These are phyloP conservation scores for Trichoderma brevicompactum DNA, from an alignment of 2,329 filamentous ascomycete genomes.

Conservation along the genomic window DNA sequence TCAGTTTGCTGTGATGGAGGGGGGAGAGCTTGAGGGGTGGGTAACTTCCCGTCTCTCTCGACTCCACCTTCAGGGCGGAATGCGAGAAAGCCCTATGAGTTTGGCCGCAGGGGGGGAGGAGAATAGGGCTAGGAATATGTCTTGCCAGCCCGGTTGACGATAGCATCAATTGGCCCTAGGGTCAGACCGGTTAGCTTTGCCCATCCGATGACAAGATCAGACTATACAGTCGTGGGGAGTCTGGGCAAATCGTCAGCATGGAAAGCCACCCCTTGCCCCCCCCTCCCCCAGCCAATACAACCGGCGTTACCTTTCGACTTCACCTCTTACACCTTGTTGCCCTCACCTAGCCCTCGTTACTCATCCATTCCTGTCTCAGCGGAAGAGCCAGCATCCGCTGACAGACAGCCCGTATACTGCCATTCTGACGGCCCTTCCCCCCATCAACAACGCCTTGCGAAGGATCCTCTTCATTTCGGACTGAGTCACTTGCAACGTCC, in stretches of 20 bases:
- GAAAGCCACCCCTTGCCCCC: constrained; percentile 10
- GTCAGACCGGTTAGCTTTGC: constrained; percentile 2
- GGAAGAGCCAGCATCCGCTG: constrained; percentile 17
- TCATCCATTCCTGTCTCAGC: constrained; percentile 4
- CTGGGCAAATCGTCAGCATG: constrained; percentile 17
- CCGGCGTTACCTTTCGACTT: neutral
- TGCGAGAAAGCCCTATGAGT: neutral
- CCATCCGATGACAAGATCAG: neutral
- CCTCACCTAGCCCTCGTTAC: neutral
- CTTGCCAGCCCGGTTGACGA: neutral
- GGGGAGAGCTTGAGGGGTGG: neutral
- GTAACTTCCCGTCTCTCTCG: neutral
- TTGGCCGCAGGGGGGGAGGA: neutral
- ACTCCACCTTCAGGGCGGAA: constrained; percentile 1
- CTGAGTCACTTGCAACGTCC: constrained; percentile 2
- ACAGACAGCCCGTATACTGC: constrained; percentile 12
- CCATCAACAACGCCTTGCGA: constrained; percentile 22
- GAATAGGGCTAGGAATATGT: neutral
- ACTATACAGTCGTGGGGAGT: constrained; percentile 10
- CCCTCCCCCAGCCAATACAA: neutral
- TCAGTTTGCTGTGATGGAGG: neutral
- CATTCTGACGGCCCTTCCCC: neutral
- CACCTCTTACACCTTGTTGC: neutral
- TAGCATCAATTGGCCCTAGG: constrained; percentile 9
- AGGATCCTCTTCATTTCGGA: constrained; percentile 8